Evolutionary conservation across 2,329 filamentous ascomycete species (phyloP).

Genomic region (Hypoxylon sp.): DNA sequence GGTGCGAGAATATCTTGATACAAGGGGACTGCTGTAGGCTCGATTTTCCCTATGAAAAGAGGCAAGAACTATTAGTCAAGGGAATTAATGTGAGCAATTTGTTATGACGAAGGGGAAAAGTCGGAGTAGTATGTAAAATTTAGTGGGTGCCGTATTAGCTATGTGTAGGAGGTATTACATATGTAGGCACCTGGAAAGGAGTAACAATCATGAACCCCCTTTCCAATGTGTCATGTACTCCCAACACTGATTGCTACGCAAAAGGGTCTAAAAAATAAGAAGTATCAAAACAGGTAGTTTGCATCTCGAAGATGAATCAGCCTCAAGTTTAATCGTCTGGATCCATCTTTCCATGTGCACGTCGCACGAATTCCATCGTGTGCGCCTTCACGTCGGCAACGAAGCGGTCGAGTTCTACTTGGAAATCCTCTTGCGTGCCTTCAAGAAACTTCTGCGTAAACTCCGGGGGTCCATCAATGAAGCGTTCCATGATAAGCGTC

Average conservation of each 20-base stretch:
- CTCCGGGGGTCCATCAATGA: not conserved
- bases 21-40: not conserved
- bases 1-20: not conserved
- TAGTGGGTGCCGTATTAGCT: not conserved
- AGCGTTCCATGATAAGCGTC: conserved; percentile 1
- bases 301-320: not conserved
- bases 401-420: not conserved
- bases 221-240: not conserved
- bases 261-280: not conserved
- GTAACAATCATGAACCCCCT: not conserved
- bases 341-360: not conserved
- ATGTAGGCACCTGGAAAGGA: not conserved
- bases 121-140: not conserved
- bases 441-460: not conserved
- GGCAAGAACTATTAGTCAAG: not conserved
- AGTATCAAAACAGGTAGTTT: not conserved
- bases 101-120: not conserved
- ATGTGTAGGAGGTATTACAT: not conserved
- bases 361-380: not conserved
- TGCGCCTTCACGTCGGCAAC: not conserved
- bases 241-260: not conserved
- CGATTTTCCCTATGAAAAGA: not conserved
- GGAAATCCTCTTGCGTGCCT: not conserved
- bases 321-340: not conserved
- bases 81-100: not conserved